Conservation (phyloP, 441 rosid genomes). For the Euphorbia corollata region DNA sequence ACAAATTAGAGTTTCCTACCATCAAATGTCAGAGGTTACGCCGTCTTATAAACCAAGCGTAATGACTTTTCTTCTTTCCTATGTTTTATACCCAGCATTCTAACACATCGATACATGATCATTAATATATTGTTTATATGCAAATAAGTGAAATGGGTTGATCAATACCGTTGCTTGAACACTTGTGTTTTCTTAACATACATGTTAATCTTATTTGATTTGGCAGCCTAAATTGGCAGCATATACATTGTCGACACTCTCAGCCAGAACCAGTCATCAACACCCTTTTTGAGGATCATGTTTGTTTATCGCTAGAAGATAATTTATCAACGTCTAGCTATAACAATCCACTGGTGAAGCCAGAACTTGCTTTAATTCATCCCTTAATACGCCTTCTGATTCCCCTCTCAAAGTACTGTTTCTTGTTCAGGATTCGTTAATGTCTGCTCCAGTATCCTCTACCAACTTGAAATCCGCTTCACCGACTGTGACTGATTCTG, state of each 20-base stretch:
- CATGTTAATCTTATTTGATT: conserved; percentile 12
- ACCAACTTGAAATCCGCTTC: conserved; percentile 29
- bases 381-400: background rate
- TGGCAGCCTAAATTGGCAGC: conserved; percentile 48
- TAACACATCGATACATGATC: too few relatives aligned
- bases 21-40: conserved; percentile 39
- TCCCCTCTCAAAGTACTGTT: conserved; percentile 3
- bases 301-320: conserved; percentile 29
- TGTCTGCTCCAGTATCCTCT: conserved; percentile 24
- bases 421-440: conserved; percentile 25
- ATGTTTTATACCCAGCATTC: background rate
- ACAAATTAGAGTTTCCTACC: conserved; percentile 43
- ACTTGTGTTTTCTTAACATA: background rate
- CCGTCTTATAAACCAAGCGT: conserved; percentile 53
- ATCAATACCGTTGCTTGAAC: conserved; percentile 5
- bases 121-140: too few relatives aligned
- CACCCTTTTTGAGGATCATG: conserved; percentile 49
- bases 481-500: conserved; percentile 27
- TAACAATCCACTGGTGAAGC: conserved; percentile 23
- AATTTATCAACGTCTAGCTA: conserved; percentile 23
- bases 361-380: background rate
- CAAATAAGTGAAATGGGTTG: background rate
- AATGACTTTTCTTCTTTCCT: conserved; percentile 3
- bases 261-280: conserved; percentile 38
- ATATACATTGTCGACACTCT: conserved; percentile 37